Evolutionary conservation across 108 stramenopile genomes (phyloP), one percentile per base, ranked within the genome.

Genomic region (Stephanodiscus triporus): DNA sequence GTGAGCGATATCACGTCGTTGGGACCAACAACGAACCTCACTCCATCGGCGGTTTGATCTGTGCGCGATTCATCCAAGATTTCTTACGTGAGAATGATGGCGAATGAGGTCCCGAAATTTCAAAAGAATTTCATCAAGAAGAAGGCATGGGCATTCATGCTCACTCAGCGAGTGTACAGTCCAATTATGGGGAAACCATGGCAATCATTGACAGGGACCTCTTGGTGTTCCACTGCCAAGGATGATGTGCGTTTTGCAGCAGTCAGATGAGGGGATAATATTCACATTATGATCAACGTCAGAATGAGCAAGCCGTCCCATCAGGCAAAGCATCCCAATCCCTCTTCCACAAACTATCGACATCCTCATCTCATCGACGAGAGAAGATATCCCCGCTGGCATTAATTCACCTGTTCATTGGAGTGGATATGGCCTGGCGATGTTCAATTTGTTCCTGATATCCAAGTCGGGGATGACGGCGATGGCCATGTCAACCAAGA

Each of bases 1-100:
- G 17, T 30, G 82, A 79, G 16, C 42, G 89, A 7, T 80, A 68
- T 45, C 79, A 82, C 53, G 85, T 96, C 40, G 82, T 91, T 4
- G 96, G 96, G 50, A 81, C 93, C 22, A 96, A 96, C 50, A 84
- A 87, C 60, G 96, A 96, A 77, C 86, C 88, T 6, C 76, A 88
- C 40, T 86, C 79, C 30, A 89, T 96, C 56, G 79, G 82, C 17
- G 89, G 88, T 14, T 85, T 92, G 9, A 91, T 96, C 54, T 95
- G 96, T 64, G 96, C 96, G 9, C 79, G 88, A 66, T 89, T 88
- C 47, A 63, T 90, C 17, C 89, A 87, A 6, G 68, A 73, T 74
- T 56, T 76, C 84, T 36, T 96, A 91, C 73, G 72, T 78, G 5
- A 62, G 86, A 36, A 67, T 88, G 47, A 80, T 76, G 16, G 60